Base-by-base conservation (phyloP, 139 green algal species). In the Chlamydomonas schloesseri region DNA sequence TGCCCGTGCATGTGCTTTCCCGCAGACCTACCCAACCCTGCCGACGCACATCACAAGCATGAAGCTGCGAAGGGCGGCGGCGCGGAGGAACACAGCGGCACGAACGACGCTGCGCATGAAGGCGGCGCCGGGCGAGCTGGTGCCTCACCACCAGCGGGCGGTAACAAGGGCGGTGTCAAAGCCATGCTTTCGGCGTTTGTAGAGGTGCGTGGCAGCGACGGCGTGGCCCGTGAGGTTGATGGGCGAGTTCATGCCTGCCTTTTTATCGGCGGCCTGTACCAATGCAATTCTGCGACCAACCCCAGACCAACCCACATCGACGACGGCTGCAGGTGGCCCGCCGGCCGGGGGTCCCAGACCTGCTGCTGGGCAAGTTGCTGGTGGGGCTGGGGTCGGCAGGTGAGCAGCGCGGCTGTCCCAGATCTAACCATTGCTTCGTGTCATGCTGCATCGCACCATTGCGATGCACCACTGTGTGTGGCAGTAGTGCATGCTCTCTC, bases 321-420 rank as follows among this genome's bases (percentile, higher is more conserved):
- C 33, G 47, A 21, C 46, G 28, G 31, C 50, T 65, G 17, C 58
- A 88, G 57, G 87, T 90, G 36, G 58, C 73, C 9, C 42, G 68
- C 11, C 47, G 67, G 34, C 81, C 81, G 34, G 81, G 80, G 36
- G 81, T 90, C 4, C 50, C n/a, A 4, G 26, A 57, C 29, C 58
- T 90, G 65, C 68, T 90, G 65, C 11, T 58, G 33, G 74, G 82
- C 36, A 86, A 90, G 80, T 33, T 86, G 50, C 42, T 82, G 60
- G 65, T 71, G 13, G 88, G 88, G 9, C 75, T 91, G 34, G 88
- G 82, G 0, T 72, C 60, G 2, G 74, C 60, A 50, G 42, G 42
- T 50, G 42, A n/a, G n/a, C n/a, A n/a, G n/a, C n/a, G n/a, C n/a
- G n/a, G n/a, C n/a, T n/a, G n/a, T n/a, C n/a, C n/a, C n/a, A n/a